These are phyloP conservation scores for Alternaria triticina DNA, from an alignment of 2,329 filamentous ascomycete genomes.

Conservation along the genomic window DNA sequence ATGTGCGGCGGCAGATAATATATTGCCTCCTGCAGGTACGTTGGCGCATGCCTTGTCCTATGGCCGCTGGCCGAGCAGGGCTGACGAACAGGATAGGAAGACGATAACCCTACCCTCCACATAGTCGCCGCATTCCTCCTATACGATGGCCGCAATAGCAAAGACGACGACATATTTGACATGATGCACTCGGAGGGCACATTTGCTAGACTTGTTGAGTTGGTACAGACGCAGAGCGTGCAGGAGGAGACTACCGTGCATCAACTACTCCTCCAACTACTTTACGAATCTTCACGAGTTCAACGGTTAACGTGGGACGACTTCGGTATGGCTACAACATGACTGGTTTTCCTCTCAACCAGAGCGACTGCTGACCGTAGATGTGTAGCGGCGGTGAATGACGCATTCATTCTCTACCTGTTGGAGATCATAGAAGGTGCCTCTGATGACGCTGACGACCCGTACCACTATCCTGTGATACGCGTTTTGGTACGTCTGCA, in stretches of 20 bases:
- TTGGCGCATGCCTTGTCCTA: constrained; percentile 4
- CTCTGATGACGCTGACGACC: constrained; percentile 86
- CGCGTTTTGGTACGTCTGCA: constrained; percentile 76
- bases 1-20: constrained; percentile 91
- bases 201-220: constrained; percentile 81
- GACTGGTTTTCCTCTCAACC: not conserved
- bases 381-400: constrained; percentile 63
- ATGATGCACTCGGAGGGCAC: constrained; percentile 87
- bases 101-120: constrained; percentile 80
- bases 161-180: constrained; percentile 77
- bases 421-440: constrained; percentile 87
- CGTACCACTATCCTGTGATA: constrained; percentile 95
- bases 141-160: constrained; percentile 81
- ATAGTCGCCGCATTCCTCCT: constrained; percentile 83
- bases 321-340: constrained; percentile 64
- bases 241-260: constrained; percentile 75
- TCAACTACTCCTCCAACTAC: constrained; percentile 79
- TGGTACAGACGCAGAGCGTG: constrained; percentile 70
- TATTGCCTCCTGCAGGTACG: constrained; percentile 78
- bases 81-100: constrained; percentile 67
- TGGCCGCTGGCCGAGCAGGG: not conserved
- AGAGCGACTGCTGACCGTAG: not conserved
- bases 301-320: constrained; percentile 81
- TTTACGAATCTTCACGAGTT: constrained; percentile 97
- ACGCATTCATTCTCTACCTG: constrained; percentile 82